Evolutionary conservation across 352 stramenopile genomes (phyloP).

Genomic region (Phytophthora europaea): DNA sequence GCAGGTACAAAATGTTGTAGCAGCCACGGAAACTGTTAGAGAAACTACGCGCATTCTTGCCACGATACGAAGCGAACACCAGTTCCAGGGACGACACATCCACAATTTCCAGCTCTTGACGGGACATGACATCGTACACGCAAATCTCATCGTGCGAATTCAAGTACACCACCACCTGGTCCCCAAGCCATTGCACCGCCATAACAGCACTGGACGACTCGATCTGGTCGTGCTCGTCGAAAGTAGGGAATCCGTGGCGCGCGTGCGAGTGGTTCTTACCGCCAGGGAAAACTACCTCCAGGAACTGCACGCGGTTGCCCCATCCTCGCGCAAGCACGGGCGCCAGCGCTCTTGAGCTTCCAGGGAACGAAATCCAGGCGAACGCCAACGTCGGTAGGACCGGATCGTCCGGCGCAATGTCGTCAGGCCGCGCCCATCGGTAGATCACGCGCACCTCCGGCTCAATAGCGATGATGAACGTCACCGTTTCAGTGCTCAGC

Average conservation of each 20-base stretch:
- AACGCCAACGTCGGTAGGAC: constrained; percentile 96
- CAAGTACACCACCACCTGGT: constrained; percentile 96
- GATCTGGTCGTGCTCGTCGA: constrained; percentile 95
- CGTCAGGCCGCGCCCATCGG: constrained; percentile 90
- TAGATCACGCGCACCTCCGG: constrained; percentile 95
- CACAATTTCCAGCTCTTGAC: constrained; percentile 95
- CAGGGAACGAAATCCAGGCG: constrained; percentile 93
- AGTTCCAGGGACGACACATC: constrained; percentile 95
- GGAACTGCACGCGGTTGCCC: constrained; percentile 95
- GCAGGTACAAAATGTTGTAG: constrained; percentile 94
- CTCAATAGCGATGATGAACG: constrained; percentile 97
- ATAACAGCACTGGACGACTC: constrained; percentile 91
- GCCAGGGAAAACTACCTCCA: constrained; percentile 89
- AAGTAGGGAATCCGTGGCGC: constrained; percentile 94
- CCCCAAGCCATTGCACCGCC: constrained; percentile 96
- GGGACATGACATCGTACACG: constrained; percentile 97
- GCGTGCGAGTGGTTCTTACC: constrained; percentile 78
- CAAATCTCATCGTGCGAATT: constrained; percentile 97
- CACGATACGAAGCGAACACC: constrained; percentile 94
- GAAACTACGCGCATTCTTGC: constrained; percentile 84
- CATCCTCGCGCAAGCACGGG: constrained; percentile 94
- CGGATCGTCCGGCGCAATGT: constrained; percentile 75
- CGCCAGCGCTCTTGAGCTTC: constrained; percentile 82
- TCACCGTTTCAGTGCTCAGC: constrained; percentile 92
- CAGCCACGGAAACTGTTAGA: constrained; percentile 93